These are phyloP conservation scores for Naganishia sp. DNA, from an alignment of 1,284 basidiomycete genomes.

Conservation along the genomic window DNA sequence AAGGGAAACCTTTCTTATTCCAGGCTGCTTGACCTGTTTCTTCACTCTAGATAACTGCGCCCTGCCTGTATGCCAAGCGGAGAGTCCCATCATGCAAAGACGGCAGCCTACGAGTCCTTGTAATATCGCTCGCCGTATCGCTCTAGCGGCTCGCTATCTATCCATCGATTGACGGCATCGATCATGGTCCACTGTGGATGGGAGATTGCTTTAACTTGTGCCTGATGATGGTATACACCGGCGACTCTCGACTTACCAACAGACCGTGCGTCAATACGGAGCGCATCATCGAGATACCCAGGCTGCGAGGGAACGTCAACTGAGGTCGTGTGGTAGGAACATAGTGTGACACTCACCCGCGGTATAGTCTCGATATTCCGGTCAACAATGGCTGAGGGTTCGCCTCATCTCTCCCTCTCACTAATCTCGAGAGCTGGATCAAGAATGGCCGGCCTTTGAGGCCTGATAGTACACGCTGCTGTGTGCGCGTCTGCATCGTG, in stretches of 20 bases:
- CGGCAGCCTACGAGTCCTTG: neutral
- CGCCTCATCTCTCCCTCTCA: constrained; percentile 47
- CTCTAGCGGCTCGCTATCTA: constrained; percentile 48
- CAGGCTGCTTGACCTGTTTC: too few relatives aligned
- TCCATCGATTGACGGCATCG: constrained; percentile 48
- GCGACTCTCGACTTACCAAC: constrained; percentile 32
- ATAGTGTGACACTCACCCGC: constrained; percentile 41
- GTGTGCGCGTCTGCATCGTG: constrained; percentile 48
- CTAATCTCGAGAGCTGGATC: constrained; percentile 47
- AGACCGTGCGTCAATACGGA: constrained; percentile 54
- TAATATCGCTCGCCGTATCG: constrained; percentile 30
- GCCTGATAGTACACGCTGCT: constrained; percentile 51
- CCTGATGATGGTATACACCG: neutral
- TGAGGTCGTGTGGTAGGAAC: neutral
- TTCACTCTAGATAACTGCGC: too few relatives aligned
- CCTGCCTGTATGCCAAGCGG: too few relatives aligned
- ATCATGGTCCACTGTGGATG: constrained; percentile 48
- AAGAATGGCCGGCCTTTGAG: constrained; percentile 45
- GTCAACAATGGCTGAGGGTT: constrained; percentile 49
- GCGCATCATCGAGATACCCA: constrained; percentile 52
- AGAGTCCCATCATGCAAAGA: too few relatives aligned
- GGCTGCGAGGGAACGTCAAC: constrained; percentile 34
- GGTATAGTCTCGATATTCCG: constrained; percentile 50
- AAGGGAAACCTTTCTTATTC: too few relatives aligned
- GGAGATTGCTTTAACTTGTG: neutral